phyloP scores from a whole-genome alignment of 305 asterid genomes.

The Stenogyne calaminthoides region DNA sequence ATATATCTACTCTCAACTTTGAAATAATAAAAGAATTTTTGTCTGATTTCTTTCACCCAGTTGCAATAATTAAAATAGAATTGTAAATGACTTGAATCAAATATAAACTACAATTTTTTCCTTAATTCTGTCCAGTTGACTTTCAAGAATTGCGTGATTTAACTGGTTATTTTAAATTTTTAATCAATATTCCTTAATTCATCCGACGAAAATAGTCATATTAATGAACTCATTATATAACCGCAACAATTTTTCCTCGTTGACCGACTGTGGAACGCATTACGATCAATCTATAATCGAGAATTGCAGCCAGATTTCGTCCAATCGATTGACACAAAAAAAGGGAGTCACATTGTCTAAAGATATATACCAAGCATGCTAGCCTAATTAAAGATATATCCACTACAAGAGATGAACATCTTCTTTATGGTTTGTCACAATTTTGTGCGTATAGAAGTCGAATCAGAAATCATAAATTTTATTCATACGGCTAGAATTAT shows the following conservation, averaged over 20 bases:
- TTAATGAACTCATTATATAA: not conserved
- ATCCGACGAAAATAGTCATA: not conserved
- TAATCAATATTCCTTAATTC: not conserved
- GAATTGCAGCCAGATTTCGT: not conserved
- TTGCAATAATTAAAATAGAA: not conserved
- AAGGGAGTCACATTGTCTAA: not conserved
- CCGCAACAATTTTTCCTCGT: not conserved
- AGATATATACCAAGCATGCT: conserved; percentile 9
- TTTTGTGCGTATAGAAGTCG: not conserved
- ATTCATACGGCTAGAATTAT: not conserved
- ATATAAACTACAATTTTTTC: no score
- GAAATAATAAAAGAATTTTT: not conserved
- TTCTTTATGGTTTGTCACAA: not conserved
- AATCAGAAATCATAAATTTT: not conserved
- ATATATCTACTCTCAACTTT: not conserved
- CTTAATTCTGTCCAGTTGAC: not conserved
- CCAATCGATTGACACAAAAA: not conserved
- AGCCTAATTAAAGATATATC: not conserved
- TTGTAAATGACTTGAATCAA: not conserved
- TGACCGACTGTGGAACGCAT: not conserved
- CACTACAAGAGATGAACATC: not conserved
- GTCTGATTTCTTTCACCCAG: not conserved
- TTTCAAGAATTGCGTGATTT: not conserved
- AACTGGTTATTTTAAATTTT: no score
- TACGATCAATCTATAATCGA: not conserved